Conservation (phyloP, 805 yeast species). For the Metschnikowia cubensis region DNA sequence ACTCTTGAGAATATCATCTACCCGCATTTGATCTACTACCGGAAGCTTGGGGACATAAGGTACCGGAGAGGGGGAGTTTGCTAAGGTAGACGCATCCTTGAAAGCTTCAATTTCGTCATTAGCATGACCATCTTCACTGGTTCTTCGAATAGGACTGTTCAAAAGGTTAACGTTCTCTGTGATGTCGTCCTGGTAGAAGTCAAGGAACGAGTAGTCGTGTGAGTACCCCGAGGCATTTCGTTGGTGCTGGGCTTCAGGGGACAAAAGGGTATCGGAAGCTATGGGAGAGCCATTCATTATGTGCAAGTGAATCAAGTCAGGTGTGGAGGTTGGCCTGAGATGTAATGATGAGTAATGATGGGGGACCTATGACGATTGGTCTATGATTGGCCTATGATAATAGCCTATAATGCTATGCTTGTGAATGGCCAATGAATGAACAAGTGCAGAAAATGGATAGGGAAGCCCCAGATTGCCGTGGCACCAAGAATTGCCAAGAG, state of each 20-base stretch:
- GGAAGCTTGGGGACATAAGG: background rate
- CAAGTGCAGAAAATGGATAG: background rate
- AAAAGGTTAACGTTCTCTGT: constrained; percentile 36
- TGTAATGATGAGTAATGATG: no score
- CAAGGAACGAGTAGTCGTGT: constrained; percentile 35
- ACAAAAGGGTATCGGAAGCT: background rate
- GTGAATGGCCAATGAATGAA: background rate
- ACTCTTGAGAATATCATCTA: constrained; percentile 3
- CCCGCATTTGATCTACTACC: constrained; percentile 4
- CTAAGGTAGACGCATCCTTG: background rate
- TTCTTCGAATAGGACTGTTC: background rate
- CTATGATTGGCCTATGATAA: no score
- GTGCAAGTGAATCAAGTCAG: background rate
- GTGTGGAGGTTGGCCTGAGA: background rate
- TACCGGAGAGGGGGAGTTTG: background rate
- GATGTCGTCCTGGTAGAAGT: constrained; percentile 30
- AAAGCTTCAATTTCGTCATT: background rate
- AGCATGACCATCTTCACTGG: background rate
- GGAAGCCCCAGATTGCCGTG: background rate
- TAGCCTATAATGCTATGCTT: background rate
- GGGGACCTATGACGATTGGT: no score
- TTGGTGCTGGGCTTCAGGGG: constrained; percentile 17
- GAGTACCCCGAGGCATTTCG: constrained; percentile 32
- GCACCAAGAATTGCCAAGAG: background rate
- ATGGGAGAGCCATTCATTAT: background rate